Evolutionary conservation across 2,329 filamentous ascomycete species (phyloP).

Genomic region (Penicillium sp.): DNA sequence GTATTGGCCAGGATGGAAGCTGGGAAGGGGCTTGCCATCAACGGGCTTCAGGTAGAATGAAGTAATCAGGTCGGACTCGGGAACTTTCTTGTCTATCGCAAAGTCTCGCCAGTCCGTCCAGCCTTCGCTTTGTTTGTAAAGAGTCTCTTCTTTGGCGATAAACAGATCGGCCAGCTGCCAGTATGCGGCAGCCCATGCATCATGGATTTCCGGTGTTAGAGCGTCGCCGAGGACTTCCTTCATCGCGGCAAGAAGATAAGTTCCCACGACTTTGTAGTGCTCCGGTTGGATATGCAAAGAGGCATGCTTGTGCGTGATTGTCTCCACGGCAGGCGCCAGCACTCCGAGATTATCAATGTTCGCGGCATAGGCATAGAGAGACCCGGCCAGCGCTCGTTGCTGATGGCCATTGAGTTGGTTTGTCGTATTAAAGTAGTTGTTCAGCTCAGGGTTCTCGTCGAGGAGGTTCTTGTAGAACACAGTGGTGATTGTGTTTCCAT

Average conservation of each 20-base stretch:
- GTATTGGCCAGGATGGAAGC: constrained; percentile 68
- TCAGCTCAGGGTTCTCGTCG: constrained; percentile 60
- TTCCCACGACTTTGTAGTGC: constrained; percentile 66
- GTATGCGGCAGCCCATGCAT: constrained; percentile 68
- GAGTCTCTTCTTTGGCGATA: constrained; percentile 60
- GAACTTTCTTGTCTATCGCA: constrained; percentile 60
- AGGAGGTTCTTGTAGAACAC: constrained; percentile 70
- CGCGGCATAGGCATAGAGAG: constrained; percentile 65
- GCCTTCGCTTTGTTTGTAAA: constrained; percentile 58
- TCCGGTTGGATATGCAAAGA: constrained; percentile 62
- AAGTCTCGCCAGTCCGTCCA: constrained; percentile 69
- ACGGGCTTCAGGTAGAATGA: constrained; percentile 67
- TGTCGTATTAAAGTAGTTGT: constrained; percentile 66
- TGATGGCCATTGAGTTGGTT: constrained; percentile 66
- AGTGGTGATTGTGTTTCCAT: constrained; percentile 66
- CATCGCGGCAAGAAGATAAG: constrained; percentile 63
- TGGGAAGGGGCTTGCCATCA: constrained; percentile 58
- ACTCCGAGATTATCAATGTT: constrained; percentile 65
- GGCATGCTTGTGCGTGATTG: constrained; percentile 71
- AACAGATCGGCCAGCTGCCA: constrained; percentile 69
- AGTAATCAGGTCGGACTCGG: constrained; percentile 64
- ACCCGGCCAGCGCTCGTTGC: constrained; percentile 61
- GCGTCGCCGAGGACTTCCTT: constrained; percentile 62
- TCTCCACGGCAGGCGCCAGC: constrained; percentile 55
- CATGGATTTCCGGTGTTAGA: constrained; percentile 59